phyloP scores from a whole-genome alignment of 2,329 filamentous ascomycete species.

The Cercospora brassicicola region DNA sequence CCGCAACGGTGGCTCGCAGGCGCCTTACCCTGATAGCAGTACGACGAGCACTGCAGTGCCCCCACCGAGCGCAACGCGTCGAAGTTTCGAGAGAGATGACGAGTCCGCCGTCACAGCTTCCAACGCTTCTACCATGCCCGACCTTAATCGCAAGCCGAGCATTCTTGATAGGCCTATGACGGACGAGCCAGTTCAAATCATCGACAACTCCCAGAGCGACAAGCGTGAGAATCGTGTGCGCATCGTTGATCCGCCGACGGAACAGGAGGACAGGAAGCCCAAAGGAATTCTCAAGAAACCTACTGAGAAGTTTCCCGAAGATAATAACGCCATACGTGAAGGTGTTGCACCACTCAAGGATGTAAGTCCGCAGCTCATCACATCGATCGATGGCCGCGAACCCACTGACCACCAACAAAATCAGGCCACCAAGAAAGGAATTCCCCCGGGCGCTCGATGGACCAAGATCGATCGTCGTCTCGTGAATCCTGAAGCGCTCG shows the following conservation, averaged over 20 bases:
- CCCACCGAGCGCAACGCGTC: background rate
- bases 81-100: conserved; percentile 31
- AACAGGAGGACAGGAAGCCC: conserved; percentile 64
- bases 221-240: conserved; percentile 45
- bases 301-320: conserved; percentile 80
- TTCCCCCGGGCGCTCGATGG: conserved; percentile 73
- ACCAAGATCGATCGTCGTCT: conserved; percentile 87
- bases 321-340: conserved; percentile 78
- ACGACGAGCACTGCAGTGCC: conserved; percentile 13
- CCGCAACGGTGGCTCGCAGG: conserved; percentile 18
- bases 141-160: conserved; percentile 33
- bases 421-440: conserved; percentile 41
- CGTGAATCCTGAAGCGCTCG: conserved; percentile 85
- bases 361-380: conserved; percentile 30
- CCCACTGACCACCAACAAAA: conserved; percentile 13
- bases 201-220: conserved; percentile 38
- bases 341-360: conserved; percentile 94
- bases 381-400: background rate
- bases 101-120: conserved; percentile 17
- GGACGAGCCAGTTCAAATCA: conserved; percentile 34
- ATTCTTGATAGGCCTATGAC: conserved; percentile 37
- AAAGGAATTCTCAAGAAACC: conserved; percentile 86
- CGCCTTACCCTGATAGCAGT: conserved; percentile 23
- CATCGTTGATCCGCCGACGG: conserved; percentile 69
- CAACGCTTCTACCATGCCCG: conserved; percentile 18